Base-by-base conservation (phyloP, 2,329 filamentous ascomycete species). In the Fusarium sp. region DNA sequence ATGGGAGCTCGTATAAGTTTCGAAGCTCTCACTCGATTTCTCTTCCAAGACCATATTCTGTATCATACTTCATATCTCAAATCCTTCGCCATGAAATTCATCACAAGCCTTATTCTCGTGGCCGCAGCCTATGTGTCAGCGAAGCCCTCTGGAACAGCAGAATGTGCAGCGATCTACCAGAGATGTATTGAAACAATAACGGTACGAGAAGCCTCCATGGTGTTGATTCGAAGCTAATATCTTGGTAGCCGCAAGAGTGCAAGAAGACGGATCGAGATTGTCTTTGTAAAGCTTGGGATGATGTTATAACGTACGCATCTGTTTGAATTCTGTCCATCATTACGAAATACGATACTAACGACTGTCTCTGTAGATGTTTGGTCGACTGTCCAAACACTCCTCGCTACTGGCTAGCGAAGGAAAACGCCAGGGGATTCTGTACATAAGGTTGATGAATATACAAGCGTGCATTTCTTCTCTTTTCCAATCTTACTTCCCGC, bases 111-210 rank as follows among this genome's bases (percentile, higher is more conserved):
- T 7, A 15, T 63, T 39, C 14, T 64, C 9, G 7, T 69, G 20
- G 20, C 42, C 6, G 49, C 33, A 3, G 38, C 33, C 5, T 20
- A 1, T 14, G 66, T 33, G 1, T 56, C 57, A 41, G 65, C 66
- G 1, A 64, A 36, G 14, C 38, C 66, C 10, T 7, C 48, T 4
- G 38, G 36, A 17, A 48, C 13, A 4, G 2, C 31, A 45, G 65
- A 69, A 4, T 69, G 66, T 24, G 22, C 57, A 8, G 28, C 26
- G 3, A 68, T 68, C 17, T 69, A 68, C 3, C 47, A 68, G 14
- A 33, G 22, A 63, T 68, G 66, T 11, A 28, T 63, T 26, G 66
- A 68, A 33, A 62, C 66, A 18, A 68, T 42, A 63, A 68, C 55
- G 1, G 66, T 63, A 68, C 6, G 51, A 22, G 2, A 12, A 17